These are phyloP conservation scores for Arthroderma sp. DNA, from an alignment of 2,329 filamentous ascomycete genomes.

Conservation along the genomic window DNA sequence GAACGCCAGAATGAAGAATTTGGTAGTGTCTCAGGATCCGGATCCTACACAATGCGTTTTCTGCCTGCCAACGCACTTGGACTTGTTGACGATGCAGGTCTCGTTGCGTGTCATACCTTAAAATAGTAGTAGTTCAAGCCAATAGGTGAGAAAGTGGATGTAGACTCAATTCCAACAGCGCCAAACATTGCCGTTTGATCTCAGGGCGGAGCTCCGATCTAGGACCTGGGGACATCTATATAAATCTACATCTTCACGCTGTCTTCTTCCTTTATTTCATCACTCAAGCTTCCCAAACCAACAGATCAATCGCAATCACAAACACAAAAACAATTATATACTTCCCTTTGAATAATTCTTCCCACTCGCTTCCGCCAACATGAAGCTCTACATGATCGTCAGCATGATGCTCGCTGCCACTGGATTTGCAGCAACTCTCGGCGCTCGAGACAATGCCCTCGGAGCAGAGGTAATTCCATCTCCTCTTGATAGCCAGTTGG, in stretches of 20 bases:
- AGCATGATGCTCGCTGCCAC: slow-evolving; percentile 5
- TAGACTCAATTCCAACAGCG: not conserved
- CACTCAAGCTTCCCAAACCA: not conserved
- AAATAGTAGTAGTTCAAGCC: not conserved
- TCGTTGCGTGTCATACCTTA: not conserved
- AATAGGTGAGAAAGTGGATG: not conserved
- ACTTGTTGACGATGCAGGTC: not conserved
- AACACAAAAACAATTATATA: not conserved
- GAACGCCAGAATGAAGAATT: not conserved
- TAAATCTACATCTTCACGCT: not conserved
- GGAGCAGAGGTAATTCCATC: not conserved
- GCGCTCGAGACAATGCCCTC: not conserved
- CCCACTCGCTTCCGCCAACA: not conserved
- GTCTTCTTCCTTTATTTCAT: not conserved
- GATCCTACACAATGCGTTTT: not conserved
- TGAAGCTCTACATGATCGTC: slow-evolving; percentile 3
- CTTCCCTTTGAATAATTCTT: not conserved
- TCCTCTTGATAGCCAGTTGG: not conserved
- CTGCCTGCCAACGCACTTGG: not conserved
- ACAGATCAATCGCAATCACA: too few species aligned
- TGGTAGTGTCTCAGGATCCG: not conserved
- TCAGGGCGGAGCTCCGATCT: too few species aligned
- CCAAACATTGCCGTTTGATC: not conserved
- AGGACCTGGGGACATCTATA: not conserved
- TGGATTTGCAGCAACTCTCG: not conserved